Percentiles rank a stretch among this genome's conserved stretches.
Evolutionary conservation across 345 rosid species (phyloP).

Genomic region (Rhodamnia rubescens): DNA sequence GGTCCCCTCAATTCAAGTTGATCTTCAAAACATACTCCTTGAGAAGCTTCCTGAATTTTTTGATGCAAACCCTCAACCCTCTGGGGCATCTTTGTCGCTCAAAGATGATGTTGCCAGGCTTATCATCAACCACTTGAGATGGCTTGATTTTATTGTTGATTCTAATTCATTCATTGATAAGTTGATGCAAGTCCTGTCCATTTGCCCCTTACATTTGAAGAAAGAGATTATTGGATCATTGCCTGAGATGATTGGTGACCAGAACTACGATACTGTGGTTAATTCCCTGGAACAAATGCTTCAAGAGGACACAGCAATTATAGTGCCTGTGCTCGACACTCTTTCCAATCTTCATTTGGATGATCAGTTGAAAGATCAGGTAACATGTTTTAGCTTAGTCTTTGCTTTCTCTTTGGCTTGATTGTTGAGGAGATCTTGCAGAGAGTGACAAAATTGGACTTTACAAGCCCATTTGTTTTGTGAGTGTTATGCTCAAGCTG

Average conservation of each 20-base stretch:
- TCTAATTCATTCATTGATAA: conserved; percentile 44
- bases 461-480: not conserved
- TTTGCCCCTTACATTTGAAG: conserved; percentile 57
- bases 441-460: not conserved
- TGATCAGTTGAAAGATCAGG: conserved; percentile 67
- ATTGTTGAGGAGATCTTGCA: not conserved
- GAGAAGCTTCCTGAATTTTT: conserved; percentile 81
- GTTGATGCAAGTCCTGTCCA: conserved; percentile 57
- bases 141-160: conserved; percentile 66
- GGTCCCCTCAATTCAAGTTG: conserved; percentile 54
- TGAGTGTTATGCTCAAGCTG: not conserved
- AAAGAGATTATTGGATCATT: conserved; percentile 79
- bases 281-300: conserved; percentile 70
- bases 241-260: conserved; percentile 77
- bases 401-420: not conserved
- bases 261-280: conserved; percentile 33
- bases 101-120: conserved; percentile 67
- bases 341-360: conserved; percentile 67
- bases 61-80: conserved; percentile 16
- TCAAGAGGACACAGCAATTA: conserved; percentile 58
- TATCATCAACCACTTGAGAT: conserved; percentile 60
- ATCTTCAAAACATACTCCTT: conserved; percentile 49
- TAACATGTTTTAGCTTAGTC: not conserved
- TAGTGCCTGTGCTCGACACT: conserved; percentile 66
- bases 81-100: conserved; percentile 16